Conservation (phyloP, 2,329 filamentous ascomycete species). For the Hypocreales sp. region DNA sequence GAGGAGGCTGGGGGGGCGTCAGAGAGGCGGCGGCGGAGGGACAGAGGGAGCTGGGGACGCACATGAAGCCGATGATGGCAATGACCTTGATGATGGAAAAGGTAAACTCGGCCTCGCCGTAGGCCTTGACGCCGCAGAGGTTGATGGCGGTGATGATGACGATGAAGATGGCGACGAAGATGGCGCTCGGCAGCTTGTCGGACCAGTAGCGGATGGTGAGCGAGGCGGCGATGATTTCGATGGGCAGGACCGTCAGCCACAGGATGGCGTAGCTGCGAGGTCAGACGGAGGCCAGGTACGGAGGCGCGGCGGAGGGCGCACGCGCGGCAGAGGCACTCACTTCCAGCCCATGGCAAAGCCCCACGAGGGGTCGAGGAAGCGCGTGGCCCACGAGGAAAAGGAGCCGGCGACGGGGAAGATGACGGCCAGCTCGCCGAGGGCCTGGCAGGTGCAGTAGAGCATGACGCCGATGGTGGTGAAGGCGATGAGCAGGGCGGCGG, state of each 20-base stretch:
- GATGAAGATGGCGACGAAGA: slow-evolving; percentile 75
- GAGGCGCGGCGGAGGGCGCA: background rate
- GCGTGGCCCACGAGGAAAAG: slow-evolving; percentile 81
- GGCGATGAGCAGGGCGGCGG: slow-evolving; percentile 63
- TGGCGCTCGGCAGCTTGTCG: slow-evolving; percentile 44
- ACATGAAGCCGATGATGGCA: slow-evolving; percentile 81
- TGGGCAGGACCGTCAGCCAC: slow-evolving; percentile 70
- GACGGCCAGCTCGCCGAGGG: slow-evolving; percentile 81
- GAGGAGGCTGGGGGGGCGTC: slow-evolving; percentile 42
- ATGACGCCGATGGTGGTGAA: slow-evolving; percentile 69
- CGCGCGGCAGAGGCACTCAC: slow-evolving; percentile 25
- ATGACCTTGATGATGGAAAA: slow-evolving; percentile 77
- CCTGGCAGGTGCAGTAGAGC: slow-evolving; percentile 85
- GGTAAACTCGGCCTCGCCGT: slow-evolving; percentile 79
- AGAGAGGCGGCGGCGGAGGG: background rate
- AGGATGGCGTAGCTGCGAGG: slow-evolving; percentile 78
- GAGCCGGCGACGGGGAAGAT: slow-evolving; percentile 83
- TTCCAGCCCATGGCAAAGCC: slow-evolving; percentile 95
- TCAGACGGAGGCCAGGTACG: too few relatives aligned
- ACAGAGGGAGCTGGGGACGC: too few relatives aligned
- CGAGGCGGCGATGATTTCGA: slow-evolving; percentile 78
- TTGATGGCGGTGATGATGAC: slow-evolving; percentile 66
- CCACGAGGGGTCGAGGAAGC: slow-evolving; percentile 88
- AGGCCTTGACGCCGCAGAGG: slow-evolving; percentile 74
- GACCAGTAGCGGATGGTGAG: slow-evolving; percentile 78